Percentiles rank a stretch among this genome's conserved stretches.
phyloP scores from a whole-genome alignment of 805 yeast species.

The Wickerhamomyces canadensis region DNA sequence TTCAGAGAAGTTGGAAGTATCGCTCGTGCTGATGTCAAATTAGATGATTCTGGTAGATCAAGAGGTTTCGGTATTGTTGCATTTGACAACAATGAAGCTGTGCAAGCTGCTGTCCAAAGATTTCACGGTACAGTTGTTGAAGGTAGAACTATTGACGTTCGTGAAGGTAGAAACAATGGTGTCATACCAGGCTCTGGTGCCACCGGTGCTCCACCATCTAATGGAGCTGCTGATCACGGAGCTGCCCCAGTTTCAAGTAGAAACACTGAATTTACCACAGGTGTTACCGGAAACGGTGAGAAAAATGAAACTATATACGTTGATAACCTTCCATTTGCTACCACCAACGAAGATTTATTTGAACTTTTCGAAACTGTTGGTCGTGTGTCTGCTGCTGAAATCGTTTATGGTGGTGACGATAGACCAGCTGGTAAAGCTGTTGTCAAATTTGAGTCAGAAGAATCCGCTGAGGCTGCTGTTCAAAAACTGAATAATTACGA shows the following conservation, averaged over 20 bases:
- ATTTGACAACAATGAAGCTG: constrained; percentile 61
- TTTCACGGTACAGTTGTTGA: constrained; percentile 66
- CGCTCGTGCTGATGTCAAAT: constrained; percentile 74
- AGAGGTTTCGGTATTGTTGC: constrained; percentile 83
- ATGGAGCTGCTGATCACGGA: background rate
- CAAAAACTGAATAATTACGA: constrained; percentile 69
- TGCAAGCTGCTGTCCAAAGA: constrained; percentile 60
- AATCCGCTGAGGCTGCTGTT: constrained; percentile 70
- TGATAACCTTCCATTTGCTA: constrained; percentile 80
- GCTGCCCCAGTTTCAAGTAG: background rate
- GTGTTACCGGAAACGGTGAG: constrained; percentile 56
- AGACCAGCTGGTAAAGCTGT: constrained; percentile 83
- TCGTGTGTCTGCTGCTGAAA: constrained; percentile 66
- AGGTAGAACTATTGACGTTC: constrained; percentile 75
- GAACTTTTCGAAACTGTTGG: constrained; percentile 87
- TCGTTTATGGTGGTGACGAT: constrained; percentile 56
- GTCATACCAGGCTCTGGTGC: constrained; percentile 1
- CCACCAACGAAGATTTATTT: constrained; percentile 76
- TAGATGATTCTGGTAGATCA: constrained; percentile 65
- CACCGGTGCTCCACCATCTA: background rate
- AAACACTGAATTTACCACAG: constrained; percentile 53
- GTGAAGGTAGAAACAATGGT: constrained; percentile 55
- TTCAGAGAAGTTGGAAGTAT: constrained; percentile 75
- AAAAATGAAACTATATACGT: constrained; percentile 61
- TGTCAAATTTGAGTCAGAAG: constrained; percentile 63